phyloP scores from a whole-genome alignment of 495 filamentous ascomycete species.

The Oidiodendron maius region DNA sequence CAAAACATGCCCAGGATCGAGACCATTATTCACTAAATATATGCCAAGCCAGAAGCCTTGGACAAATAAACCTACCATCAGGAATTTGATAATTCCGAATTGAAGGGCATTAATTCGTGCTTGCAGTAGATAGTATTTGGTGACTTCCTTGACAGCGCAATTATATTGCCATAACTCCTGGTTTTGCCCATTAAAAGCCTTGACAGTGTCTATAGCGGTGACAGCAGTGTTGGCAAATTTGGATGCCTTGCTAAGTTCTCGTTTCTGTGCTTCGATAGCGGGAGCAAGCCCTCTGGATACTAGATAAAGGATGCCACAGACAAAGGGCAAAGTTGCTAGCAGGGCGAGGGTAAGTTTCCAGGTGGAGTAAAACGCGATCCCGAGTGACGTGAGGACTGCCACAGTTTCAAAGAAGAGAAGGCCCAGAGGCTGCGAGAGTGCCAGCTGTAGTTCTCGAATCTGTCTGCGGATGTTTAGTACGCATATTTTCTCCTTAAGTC shows the following conservation, averaged over 20 bases:
- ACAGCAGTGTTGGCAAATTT: conserved; percentile 67
- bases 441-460: conserved; percentile 74
- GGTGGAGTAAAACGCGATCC: conserved; percentile 67
- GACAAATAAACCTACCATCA: conserved; percentile 76
- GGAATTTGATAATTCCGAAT: conserved; percentile 64
- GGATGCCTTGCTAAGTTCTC: conserved; percentile 61
- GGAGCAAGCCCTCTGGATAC: conserved; percentile 56
- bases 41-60: conserved; percentile 90
- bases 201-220: conserved; percentile 76
- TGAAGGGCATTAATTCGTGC: conserved; percentile 63
- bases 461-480: conserved; percentile 46
- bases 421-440: conserved; percentile 73
- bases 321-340: conserved; percentile 66
- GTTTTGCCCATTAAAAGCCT: conserved; percentile 74
- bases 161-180: conserved; percentile 64
- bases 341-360: conserved; percentile 86
- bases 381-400: conserved; percentile 55
- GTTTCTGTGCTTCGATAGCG: conserved; percentile 63
- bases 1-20: conserved; percentile 63
- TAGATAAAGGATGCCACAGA: conserved; percentile 44
- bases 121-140: conserved; percentile 59
- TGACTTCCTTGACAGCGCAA: conserved; percentile 50
- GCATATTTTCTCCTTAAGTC: not conserved
- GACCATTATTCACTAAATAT: conserved; percentile 46
- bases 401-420: conserved; percentile 56